Evolutionary conservation across 768 basidiomycete species (phyloP), one percentile per base, ranked within the genome.

Genomic region (Strobilomyces dryophilus): DNA sequence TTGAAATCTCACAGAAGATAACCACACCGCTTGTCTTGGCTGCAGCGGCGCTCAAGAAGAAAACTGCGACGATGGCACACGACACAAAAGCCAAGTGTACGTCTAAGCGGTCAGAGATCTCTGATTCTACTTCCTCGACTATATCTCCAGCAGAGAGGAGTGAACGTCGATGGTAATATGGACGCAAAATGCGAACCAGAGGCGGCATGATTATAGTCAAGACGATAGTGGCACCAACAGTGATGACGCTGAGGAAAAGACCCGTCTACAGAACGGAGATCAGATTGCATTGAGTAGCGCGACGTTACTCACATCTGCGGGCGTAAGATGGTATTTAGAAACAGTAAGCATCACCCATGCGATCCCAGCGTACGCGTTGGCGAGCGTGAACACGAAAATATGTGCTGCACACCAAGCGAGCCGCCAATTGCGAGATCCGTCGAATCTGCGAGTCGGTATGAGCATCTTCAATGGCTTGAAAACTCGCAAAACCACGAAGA

Each of bases 361-460:
- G 0, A 49, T 2, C 15, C 26, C 0, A 0, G 45, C 37, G 21
- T 68, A 70, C 0, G 39, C 4, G 27, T 39, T 20, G 10, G 56
- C 66, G 12, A 47, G 21, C 35, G 17, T 46, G 7, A 55, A 61
- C 17, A 71, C 8, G 27, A 70, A 51, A n/a, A 44, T 49, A 45
- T 72, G 70, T 10, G 42, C 36, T 0, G 63, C 64, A 56, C 70
- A 71, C 57, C 60, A 60, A 29, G 58, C 8, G 21, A 71, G 53
- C 31, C 68, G 62, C 70, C 65, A 70, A 36, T 66, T 71, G 17
- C 29, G 59, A 42, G 47, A 47, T 6, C 67, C 67, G 24, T 52
- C 49, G 6, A 36, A 14, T 35, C 51, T 60, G 39, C 34, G 55
- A 31, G 35, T 50, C 2, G 70, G 66, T 12, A 54, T 36, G 29